Conservation (phyloP, 192 early-diverging fungal genomes). For the Mortierella antarctica region DNA sequence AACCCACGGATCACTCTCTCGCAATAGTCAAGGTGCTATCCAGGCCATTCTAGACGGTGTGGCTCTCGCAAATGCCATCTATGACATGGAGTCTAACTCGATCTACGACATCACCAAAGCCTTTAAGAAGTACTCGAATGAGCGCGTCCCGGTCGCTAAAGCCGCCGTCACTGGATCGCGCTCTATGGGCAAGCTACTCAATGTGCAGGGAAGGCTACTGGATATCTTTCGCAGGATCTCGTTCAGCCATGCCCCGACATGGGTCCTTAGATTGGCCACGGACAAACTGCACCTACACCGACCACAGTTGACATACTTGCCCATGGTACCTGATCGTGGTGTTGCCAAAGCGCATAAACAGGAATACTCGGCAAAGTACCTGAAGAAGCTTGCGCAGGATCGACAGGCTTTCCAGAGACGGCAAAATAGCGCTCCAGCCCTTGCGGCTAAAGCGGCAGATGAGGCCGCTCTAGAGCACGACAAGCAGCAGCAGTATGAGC, state of each 20-base stretch:
- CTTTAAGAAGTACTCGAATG: conserved; percentile 30
- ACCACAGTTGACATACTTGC: conserved; percentile 37
- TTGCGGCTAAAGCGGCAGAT: background rate
- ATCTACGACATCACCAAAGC: conserved; percentile 31
- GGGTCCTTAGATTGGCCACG: conserved; percentile 26
- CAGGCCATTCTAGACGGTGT: conserved; percentile 42
- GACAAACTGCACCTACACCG: conserved; percentile 43
- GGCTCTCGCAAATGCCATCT: conserved; percentile 38
- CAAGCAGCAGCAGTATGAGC: background rate
- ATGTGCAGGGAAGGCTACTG: conserved; percentile 15
- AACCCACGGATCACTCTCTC: background rate
- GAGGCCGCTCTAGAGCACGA: background rate
- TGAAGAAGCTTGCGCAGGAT: conserved; percentile 1
- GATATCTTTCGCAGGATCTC: conserved; percentile 39
- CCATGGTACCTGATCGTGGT: conserved; percentile 44
- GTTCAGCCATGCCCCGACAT: conserved; percentile 28
- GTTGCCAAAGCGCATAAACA: conserved; percentile 23
- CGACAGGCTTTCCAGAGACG: background rate
- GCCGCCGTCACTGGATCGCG: conserved; percentile 16
- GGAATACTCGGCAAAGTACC: conserved; percentile 38
- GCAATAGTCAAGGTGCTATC: conserved; percentile 31
- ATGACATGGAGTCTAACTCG: conserved; percentile 35
- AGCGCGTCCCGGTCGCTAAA: conserved; percentile 22
- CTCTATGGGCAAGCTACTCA: conserved; percentile 29
- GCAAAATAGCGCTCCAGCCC: background rate